A percentile compares a stretch with the other conserved stretches of the same genome.
phyloP scores from a whole-genome alignment of 768 basidiomycete genomes.

The Russula abietina region DNA sequence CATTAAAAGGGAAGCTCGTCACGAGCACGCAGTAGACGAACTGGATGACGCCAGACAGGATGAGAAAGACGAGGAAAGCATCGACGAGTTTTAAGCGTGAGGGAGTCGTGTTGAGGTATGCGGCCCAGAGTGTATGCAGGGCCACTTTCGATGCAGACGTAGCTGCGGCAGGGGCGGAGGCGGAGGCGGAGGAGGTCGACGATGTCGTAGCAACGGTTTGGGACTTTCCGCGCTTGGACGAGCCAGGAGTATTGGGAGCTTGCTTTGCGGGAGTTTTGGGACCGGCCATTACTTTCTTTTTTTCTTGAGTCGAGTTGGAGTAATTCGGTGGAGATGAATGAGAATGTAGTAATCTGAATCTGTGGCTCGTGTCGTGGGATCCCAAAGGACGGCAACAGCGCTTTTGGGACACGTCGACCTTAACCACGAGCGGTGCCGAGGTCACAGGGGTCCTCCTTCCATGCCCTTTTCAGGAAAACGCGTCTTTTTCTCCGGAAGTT shows the following conservation, averaged over 20 bases:
- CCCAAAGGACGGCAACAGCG: too few species aligned
- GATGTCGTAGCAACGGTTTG: background rate
- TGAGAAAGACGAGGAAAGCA: constrained; percentile 83
- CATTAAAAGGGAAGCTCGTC: constrained; percentile 94
- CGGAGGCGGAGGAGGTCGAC: background rate
- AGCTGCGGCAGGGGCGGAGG: background rate
- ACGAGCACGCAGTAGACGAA: constrained; percentile 89
- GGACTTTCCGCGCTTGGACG: background rate
- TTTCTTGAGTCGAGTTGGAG: background rate
- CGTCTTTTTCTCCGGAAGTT: background rate
- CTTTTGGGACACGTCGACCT: too few species aligned
- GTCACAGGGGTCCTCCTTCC: background rate
- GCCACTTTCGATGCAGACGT: constrained; percentile 29
- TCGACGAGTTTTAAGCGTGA: constrained; percentile 91
- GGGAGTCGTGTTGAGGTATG: constrained; percentile 73
- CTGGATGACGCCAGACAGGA: constrained; percentile 84
- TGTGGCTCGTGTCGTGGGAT: background rate
- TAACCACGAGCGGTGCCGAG: background rate
- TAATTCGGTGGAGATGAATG: background rate
- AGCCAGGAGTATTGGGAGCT: constrained; percentile 4
- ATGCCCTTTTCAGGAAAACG: background rate
- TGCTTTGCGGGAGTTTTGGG: constrained; percentile 29
- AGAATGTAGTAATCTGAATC: background rate
- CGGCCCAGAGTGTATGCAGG: constrained; percentile 58
- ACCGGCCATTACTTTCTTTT: constrained; percentile 33